Base-by-base conservation (phyloP, 2,329 filamentous ascomycete genomes). In the Graphiopsis chlorocephala region DNA sequence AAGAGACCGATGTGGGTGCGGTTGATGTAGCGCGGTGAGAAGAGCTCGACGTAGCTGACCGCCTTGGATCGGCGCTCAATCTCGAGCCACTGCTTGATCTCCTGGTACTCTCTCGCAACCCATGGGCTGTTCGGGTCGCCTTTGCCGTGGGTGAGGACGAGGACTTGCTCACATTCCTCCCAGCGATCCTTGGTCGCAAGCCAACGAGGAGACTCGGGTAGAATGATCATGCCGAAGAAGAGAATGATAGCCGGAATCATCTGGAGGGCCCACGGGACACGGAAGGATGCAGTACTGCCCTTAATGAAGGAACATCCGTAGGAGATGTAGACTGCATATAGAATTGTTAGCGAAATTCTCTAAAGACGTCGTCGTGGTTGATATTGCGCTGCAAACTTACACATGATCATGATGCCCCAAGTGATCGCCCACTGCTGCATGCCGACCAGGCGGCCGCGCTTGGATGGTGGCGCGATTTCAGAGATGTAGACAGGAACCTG, bases 351-450 rank as follows among this genome's bases (percentile, higher is more conserved):
- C 10, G 1, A 20, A 11, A 45, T 45, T n/a, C 8, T 10, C 38
- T 4, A 10, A 3, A 45, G 8, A 10, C 8, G n/a, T 20, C 2
- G 20, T 20, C 10, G 3, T 11, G 3, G 35, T 42, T 5, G 6
- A 3, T 20, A 8, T 15, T 1, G 12, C 26, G 0, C 17, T 29
- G 29, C 26, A 53, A 20, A 53, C 50, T 31, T 53, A 53, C 50
- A 90, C 86, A 90, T 89, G 77, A 89, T 87, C 65, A 89, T 73
- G 68, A 89, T 89, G 68, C 86, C 74, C 72, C 72, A 76, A 68
- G 90, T 90, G 66, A 93, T 92, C 29, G 89, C 87, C 80, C 88
- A 89, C 74, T 92, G 89, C 74, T 92, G 89, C 56, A 86, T 84
- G 61, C 88, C 87, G 17, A 93, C 88, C 35, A 93, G 81, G 50